These are phyloP conservation scores for Naumovozyma castellii DNA, from an alignment of 805 yeast species.

Conservation along the genomic window DNA sequence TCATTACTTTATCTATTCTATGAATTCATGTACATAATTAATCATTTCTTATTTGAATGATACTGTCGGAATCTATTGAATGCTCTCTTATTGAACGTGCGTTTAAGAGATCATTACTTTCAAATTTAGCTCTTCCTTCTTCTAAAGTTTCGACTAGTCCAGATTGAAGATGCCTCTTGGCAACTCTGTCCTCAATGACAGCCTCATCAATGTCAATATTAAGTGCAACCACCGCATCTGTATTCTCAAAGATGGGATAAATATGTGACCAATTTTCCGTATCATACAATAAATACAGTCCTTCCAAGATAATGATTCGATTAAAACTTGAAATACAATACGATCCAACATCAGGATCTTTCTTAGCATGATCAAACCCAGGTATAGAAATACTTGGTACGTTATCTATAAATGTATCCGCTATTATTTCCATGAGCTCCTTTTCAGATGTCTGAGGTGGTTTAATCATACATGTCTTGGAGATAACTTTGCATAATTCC, in stretches of 20 bases:
- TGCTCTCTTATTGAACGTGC: conserved; percentile 34
- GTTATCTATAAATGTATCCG: conserved; percentile 11
- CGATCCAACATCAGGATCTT: conserved; percentile 59
- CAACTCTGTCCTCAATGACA: conserved; percentile 47
- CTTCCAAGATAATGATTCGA: conserved; percentile 61
- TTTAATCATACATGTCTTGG: conserved; percentile 11
- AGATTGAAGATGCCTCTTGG: conserved; percentile 53
- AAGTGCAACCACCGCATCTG: conserved; percentile 38
- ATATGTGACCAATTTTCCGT: conserved; percentile 46
- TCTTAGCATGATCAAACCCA: conserved; percentile 62
- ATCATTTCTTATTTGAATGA: conserved; percentile 1
- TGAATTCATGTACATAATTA: too few relatives aligned
- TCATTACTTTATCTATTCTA: too few relatives aligned
- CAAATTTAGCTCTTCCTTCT: conserved; percentile 44
- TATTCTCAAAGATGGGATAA: conserved; percentile 9
- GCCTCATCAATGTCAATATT: conserved; percentile 40
- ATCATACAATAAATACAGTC: conserved; percentile 56
- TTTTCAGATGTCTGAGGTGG: conserved; percentile 6
- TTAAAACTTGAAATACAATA: conserved; percentile 38
- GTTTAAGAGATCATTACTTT: conserved; percentile 54
- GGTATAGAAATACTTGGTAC: conserved; percentile 44
- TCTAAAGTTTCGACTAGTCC: conserved; percentile 41
- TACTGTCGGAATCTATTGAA: conserved; percentile 11
- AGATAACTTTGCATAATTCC: conserved; percentile 16
- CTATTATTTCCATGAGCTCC: conserved; percentile 10